A percentile compares a stretch with the other conserved stretches of the same genome.
phyloP scores from a whole-genome alignment of 352 stramenopile species.

The Globisporangium mamillatum region DNA sequence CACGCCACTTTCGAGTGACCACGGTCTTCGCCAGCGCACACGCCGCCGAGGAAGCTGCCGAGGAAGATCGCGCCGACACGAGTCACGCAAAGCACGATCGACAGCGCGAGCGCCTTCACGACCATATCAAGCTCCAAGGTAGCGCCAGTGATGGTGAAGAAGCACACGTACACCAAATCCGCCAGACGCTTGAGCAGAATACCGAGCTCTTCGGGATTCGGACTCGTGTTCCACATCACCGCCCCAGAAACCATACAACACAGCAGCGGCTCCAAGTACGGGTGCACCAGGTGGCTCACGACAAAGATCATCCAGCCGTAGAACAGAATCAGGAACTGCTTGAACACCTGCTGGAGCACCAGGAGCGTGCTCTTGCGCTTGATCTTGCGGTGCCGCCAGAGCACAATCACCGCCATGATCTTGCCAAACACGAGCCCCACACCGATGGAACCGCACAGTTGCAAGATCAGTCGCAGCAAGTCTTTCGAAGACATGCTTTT shows the following conservation, averaged over 20 bases:
- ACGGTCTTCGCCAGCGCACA: constrained; percentile 41
- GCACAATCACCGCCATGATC: constrained; percentile 49
- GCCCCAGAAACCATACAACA: constrained; percentile 69
- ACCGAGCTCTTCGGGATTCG: constrained; percentile 51
- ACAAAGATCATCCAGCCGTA: constrained; percentile 62
- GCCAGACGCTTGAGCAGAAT: constrained; percentile 51
- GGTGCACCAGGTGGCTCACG: constrained; percentile 52
- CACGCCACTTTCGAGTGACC: constrained; percentile 50
- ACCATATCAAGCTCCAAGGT: constrained; percentile 68
- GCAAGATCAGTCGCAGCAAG: constrained; percentile 26
- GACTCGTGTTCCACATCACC: constrained; percentile 62
- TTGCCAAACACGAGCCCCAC: constrained; percentile 52
- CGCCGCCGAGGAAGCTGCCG: constrained; percentile 49
- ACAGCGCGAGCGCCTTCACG: constrained; percentile 51
- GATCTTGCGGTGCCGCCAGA: constrained; percentile 46
- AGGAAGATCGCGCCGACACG: constrained; percentile 58
- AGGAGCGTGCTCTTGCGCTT: constrained; percentile 50
- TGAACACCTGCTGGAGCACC: constrained; percentile 38
- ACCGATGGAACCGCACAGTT: constrained; percentile 49
- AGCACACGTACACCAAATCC: constrained; percentile 68
- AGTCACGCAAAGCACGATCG: constrained; percentile 49
- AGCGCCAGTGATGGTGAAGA: constrained; percentile 71
- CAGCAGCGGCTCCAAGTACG: constrained; percentile 62
- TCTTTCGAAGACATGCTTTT: constrained; percentile 41
- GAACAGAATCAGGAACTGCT: constrained; percentile 59